A percentile compares a stretch with the other conserved stretches of the same genome.
Conservation (phyloP, 1,284 basidiomycete genomes). For the Cutaneotrichosporon sp. region DNA sequence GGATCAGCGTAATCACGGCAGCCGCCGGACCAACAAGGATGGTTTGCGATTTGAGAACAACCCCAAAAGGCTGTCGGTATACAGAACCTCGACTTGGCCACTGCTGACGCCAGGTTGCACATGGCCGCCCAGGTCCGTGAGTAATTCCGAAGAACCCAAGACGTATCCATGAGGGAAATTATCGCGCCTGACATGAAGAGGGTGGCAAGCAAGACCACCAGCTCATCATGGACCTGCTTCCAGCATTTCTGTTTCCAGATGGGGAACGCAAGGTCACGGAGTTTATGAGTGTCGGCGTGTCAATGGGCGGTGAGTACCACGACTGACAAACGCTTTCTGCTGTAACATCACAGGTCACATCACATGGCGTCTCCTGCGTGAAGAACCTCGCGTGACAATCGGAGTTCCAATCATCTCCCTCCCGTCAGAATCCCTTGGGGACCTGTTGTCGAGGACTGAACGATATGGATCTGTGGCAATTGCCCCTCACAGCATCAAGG, state of each 20-base stretch:
- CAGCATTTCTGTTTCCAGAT: conserved; percentile 68
- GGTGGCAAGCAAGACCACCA: conserved; percentile 74
- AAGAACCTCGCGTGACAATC: conserved; percentile 64
- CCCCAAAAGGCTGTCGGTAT: conserved; percentile 53
- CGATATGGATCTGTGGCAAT: conserved; percentile 53
- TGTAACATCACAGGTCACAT: conserved; percentile 4
- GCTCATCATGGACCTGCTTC: conserved; percentile 74
- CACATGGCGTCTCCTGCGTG: conserved; percentile 7
- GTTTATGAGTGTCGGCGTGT: conserved; percentile 58
- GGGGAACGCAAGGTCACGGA: conserved; percentile 60
- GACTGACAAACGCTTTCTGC: too few relatives aligned
- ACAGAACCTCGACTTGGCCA: conserved; percentile 7
- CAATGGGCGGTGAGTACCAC: conserved; percentile 52
- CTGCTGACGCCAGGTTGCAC: conserved; percentile 51
- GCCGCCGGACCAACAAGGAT: conserved; percentile 55
- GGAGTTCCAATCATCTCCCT: conserved; percentile 71
- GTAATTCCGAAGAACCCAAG: conserved; percentile 11
- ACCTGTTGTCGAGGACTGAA: conserved; percentile 55
- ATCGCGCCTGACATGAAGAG: conserved; percentile 21
- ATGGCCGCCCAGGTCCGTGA: conserved; percentile 59
- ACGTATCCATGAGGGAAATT: conserved; percentile 38
- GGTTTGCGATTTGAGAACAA: conserved; percentile 62
- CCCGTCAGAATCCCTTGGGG: conserved; percentile 64
- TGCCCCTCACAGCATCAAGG: conserved; percentile 31
- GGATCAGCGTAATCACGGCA: conserved; percentile 76